Evolutionary conservation across 2,329 filamentous ascomycete genomes (phyloP).

Genomic region (Fusarium chlamydosporum): DNA sequence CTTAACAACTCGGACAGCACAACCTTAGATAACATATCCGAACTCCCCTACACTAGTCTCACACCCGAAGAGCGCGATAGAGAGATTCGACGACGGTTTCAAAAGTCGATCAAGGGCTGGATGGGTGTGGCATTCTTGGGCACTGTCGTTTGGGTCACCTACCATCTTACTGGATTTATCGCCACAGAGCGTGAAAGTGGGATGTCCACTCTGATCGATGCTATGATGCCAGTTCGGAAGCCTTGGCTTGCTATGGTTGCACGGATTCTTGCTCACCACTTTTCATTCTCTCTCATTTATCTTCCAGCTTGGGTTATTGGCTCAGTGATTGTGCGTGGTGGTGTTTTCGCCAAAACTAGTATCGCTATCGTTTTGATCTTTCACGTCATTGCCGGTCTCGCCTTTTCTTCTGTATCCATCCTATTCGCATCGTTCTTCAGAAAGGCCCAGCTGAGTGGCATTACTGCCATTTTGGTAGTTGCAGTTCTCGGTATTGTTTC

Average conservation of each 20-base stretch:
- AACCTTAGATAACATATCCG: slow-evolving; percentile 60
- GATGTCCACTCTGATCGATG: slow-evolving; percentile 89
- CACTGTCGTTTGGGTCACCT: slow-evolving; percentile 83
- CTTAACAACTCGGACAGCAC: slow-evolving; percentile 61
- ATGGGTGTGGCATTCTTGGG: slow-evolving; percentile 85
- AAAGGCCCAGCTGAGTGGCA: slow-evolving; percentile 89
- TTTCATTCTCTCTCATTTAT: slow-evolving; percentile 85
- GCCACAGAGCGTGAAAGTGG: slow-evolving; percentile 88
- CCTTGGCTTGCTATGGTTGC: slow-evolving; percentile 84
- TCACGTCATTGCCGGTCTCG: slow-evolving; percentile 81
- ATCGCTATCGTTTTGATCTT: slow-evolving; percentile 78
- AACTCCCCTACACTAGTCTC: slow-evolving; percentile 82
- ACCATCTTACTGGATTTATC: slow-evolving; percentile 88
- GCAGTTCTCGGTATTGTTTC: slow-evolving; percentile 85
- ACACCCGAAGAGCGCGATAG: slow-evolving; percentile 76
- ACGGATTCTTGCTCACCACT: slow-evolving; percentile 82
- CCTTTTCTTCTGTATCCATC: slow-evolving; percentile 84
- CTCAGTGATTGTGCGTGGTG: slow-evolving; percentile 72
- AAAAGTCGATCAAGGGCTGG: slow-evolving; percentile 78
- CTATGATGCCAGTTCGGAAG: slow-evolving; percentile 85
- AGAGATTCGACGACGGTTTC: slow-evolving; percentile 77
- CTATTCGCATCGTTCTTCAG: slow-evolving; percentile 87
- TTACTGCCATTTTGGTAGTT: slow-evolving; percentile 78
- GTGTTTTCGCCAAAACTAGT: slow-evolving; percentile 76
- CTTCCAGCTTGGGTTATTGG: slow-evolving; percentile 86